Evolutionary conservation across 306 rosid species (phyloP).

Genomic region (Rosa lucieae): DNA sequence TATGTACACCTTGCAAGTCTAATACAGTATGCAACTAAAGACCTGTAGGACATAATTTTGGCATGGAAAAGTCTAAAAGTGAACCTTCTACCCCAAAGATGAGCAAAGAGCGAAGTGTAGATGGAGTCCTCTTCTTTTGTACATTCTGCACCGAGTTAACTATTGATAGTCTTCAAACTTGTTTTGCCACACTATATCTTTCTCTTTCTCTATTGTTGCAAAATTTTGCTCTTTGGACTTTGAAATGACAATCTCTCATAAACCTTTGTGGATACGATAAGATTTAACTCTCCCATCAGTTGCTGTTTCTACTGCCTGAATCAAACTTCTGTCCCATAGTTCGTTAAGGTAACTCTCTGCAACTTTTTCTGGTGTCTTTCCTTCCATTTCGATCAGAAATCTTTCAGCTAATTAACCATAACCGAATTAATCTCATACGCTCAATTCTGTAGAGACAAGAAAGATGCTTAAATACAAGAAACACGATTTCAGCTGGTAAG

Average conservation of each 20-base stretch:
- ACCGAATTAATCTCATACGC: conserved; percentile 45
- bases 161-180: conserved; percentile 47
- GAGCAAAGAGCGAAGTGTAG: conserved; percentile 59
- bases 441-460: conserved; percentile 38
- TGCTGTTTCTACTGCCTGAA: conserved; percentile 27
- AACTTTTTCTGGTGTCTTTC: conserved; percentile 52
- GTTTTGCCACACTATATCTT: conserved; percentile 32
- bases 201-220: conserved; percentile 38
- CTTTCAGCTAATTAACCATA: conserved; percentile 62
- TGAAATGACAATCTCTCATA: conserved; percentile 45
- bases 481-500: conserved; percentile 59
- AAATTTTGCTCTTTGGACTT: conserved; percentile 56
- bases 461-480: conserved; percentile 52
- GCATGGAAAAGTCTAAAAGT: conserved; percentile 15
- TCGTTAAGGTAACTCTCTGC: conserved; percentile 58
- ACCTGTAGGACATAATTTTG: conserved; percentile 10
- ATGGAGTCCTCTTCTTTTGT: conserved; percentile 33
- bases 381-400: conserved; percentile 44
- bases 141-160: conserved; percentile 34
- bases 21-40: conserved; percentile 34
- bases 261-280: conserved; percentile 40
- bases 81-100: conserved; percentile 40
- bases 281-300: conserved; percentile 22
- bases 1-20: conserved; percentile 24
- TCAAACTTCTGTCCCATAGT: conserved; percentile 50